A percentile compares a stretch with the other conserved stretches of the same genome.
Conservation (phyloP, 768 basidiomycete species). For the Boletus coccyginus region DNA sequence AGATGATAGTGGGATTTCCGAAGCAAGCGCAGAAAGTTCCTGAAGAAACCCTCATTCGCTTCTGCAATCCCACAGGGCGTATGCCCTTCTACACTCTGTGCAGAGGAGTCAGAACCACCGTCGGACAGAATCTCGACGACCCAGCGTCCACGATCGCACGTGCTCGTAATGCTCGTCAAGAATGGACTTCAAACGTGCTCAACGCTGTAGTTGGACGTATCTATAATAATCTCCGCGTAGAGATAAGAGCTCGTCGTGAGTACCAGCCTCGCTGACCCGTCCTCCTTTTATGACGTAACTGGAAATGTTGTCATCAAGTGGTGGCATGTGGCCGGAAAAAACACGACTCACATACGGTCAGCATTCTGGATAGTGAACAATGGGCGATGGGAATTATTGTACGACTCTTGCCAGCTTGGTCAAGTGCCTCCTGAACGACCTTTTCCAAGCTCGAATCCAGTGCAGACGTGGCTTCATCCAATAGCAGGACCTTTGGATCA, state of each 20-base stretch:
- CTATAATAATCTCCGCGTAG: constrained; percentile 74
- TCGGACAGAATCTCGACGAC: too few species aligned
- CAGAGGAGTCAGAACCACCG: too few species aligned
- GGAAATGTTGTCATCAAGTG: constrained; percentile 2
- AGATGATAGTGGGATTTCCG: too few species aligned
- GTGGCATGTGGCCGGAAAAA: neutral
- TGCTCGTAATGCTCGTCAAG: too few species aligned
- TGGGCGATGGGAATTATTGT: constrained; percentile 97
- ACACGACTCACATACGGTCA: constrained; percentile 67
- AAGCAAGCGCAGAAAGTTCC: too few species aligned
- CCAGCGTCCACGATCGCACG: too few species aligned
- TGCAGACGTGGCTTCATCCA: constrained; percentile 91
- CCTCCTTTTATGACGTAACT: constrained; percentile 92
- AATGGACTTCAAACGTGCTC: constrained; percentile 31
- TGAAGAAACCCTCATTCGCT: too few species aligned
- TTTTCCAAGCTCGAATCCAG: constrained; percentile 90
- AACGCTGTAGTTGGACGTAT: constrained; percentile 83
- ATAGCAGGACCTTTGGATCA: constrained; percentile 82
- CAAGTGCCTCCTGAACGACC: constrained; percentile 92
- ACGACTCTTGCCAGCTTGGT: constrained; percentile 86
- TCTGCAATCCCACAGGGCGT: too few species aligned
- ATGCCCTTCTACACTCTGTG: too few species aligned
- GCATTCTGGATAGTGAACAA: constrained; percentile 88
- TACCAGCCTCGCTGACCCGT: constrained; percentile 78
- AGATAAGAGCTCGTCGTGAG: constrained; percentile 77